These are phyloP conservation scores for Carex myosuroides DNA, from an alignment of 176 grass and related monocot genomes.

Conservation along the genomic window DNA sequence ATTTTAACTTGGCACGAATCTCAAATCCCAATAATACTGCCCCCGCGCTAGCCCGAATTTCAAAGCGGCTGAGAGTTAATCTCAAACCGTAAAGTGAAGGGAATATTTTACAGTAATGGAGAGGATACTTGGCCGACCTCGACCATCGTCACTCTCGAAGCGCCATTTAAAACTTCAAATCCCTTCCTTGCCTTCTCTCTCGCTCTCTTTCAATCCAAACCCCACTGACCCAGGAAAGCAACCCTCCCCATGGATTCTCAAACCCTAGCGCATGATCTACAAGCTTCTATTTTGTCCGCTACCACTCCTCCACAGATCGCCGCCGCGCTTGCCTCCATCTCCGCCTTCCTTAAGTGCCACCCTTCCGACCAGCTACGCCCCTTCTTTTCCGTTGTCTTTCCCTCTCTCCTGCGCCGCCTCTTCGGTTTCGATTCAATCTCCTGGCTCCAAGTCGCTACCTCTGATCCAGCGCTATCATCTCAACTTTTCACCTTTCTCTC, in stretches of 20 bases:
- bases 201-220: conserved; percentile 8
- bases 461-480: conserved; percentile 26
- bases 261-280: conserved; percentile 30
- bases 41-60: no score
- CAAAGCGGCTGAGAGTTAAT: no score
- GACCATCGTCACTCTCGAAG: conserved; percentile 8
- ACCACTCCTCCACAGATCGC: conserved; percentile 28
- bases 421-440: conserved; percentile 37
- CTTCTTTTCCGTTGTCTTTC: conserved; percentile 71
- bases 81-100: no score
- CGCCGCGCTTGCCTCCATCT: conserved; percentile 21
- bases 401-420: conserved; percentile 51
- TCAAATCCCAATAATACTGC: no score
- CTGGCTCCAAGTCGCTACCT: conserved; percentile 55
- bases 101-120: no score
- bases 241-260: conserved; percentile 36
- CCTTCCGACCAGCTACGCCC: conserved; percentile 47
- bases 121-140: no score
- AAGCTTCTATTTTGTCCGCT: conserved; percentile 32
- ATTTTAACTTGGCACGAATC: no score
- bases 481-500: conserved; percentile 46
- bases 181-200: background rate
- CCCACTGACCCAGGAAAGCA: conserved; percentile 17
- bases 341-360: conserved; percentile 54
- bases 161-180: conserved; percentile 28